Base-by-base conservation (phyloP, 1,139 yeast species). In the Zygosaccharomyces pseudobailii region DNA sequence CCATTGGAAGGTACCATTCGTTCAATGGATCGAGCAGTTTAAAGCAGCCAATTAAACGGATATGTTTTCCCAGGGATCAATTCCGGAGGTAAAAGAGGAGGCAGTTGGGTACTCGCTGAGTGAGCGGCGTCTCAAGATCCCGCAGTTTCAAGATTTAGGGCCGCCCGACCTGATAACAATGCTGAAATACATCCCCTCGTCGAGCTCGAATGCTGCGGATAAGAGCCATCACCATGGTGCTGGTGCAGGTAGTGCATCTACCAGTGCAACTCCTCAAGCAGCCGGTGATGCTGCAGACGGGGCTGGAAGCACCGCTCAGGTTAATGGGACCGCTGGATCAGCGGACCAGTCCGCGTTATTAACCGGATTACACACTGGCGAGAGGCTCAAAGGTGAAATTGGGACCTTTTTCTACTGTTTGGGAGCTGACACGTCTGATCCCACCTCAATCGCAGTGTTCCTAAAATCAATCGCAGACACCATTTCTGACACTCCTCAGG, bases 131-230 rank as follows among this genome's bases (percentile, higher is more conserved):
- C 59, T 65, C 24, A 67, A 72, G 35, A 63, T 79, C 40, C 59
- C 69, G n/a, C 66, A 74, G 21, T 78, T 78, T 56, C 73, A 71
- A 47, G 79, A 77, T 41, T 63, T 92, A 51, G 99, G 98, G 1
- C 97, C 97, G 0, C 94, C 96, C 7, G 98, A 92, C 70, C 73
- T 92, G 54, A 87, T 95, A 46, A 87, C 87, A 54, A 59, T 84
- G 42, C 69, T 81, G 33, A 82, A 79, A 58, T 65, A 67, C 39
- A 46, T 64, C 7, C 65, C 65, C 8, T 57, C 62, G 1, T 55
- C 62, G 20, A 13, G 62, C 51, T 46, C 53, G 47, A 46, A 34
- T 50, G 21, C 36, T 8, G 35, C 45, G 9, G 42, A 47, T 5
- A 35, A 39, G 10, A 40, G 42, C n/a, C 44, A 44, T 13, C 37